phyloP scores from a whole-genome alignment of 129 eudicot species.

The Oenanthe sinensis region DNA sequence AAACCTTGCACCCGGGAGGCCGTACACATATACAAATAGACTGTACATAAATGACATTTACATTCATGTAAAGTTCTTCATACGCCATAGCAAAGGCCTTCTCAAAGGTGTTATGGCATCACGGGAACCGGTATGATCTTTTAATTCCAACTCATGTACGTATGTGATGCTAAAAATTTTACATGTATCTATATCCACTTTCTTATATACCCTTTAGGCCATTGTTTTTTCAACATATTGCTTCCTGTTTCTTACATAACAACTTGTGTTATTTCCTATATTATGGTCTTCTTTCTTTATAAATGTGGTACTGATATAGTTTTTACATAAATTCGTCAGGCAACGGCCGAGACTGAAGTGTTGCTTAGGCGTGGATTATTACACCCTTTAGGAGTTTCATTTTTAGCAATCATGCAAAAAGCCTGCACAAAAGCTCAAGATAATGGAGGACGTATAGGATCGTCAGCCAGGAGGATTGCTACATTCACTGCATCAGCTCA shows the following conservation, averaged over 20 bases:
- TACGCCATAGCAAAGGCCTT: background rate
- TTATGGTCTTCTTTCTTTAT: too few relatives aligned
- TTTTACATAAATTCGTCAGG: background rate
- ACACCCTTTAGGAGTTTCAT: conserved; percentile 11
- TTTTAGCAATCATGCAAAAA: background rate
- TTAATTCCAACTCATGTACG: too few relatives aligned
- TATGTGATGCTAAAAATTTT: background rate
- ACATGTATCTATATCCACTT: too few relatives aligned
- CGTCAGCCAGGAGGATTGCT: background rate
- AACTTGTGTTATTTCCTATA: background rate
- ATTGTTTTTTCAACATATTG: too few relatives aligned
- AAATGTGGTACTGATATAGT: too few relatives aligned
- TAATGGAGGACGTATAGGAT: background rate
- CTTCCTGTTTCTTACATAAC: background rate
- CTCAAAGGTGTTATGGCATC: conserved; percentile 4
- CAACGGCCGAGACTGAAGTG: background rate
- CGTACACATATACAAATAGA: background rate
- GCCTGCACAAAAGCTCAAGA: background rate
- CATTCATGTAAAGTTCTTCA: background rate
- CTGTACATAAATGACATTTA: background rate
- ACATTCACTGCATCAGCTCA: background rate
- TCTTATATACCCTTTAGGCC: too few relatives aligned
- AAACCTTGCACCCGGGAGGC: too few relatives aligned
- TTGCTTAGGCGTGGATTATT: background rate
- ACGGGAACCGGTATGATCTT: background rate